Percentiles rank a stretch among this genome's conserved stretches.
phyloP scores from a whole-genome alignment of 257 asterid species.

The Plectranthus barbatus region DNA sequence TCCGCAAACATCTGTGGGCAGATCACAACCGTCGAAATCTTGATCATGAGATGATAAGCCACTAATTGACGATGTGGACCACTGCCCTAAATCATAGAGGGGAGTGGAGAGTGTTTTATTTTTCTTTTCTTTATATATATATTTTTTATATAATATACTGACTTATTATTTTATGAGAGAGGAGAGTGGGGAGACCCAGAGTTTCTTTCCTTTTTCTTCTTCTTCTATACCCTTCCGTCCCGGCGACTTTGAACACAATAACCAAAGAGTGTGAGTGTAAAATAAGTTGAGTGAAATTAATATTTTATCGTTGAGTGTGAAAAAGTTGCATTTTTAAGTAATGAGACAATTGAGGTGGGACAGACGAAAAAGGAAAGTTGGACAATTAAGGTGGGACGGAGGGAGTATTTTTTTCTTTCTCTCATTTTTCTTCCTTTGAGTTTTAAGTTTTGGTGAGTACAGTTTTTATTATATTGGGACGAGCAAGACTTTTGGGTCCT shows the following conservation, averaged over 20 bases:
- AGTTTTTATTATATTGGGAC: background rate
- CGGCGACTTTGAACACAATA: too few relatives aligned
- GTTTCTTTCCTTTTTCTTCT: background rate
- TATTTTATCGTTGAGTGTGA: too few relatives aligned
- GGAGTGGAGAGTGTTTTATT: background rate
- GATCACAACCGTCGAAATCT: conserved; percentile 12
- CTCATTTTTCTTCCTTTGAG: background rate
- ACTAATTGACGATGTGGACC: conserved; percentile 18
- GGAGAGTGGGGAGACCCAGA: background rate
- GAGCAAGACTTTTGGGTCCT: background rate
- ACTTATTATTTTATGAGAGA: too few relatives aligned
- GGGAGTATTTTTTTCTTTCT: too few relatives aligned
- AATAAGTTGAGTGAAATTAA: too few relatives aligned
- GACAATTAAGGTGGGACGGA: too few relatives aligned
- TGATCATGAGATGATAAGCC: conserved; percentile 14
- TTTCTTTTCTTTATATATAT: too few relatives aligned
- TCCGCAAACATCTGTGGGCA: conserved; percentile 6
- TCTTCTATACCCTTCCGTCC: background rate
- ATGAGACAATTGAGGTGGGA: too few relatives aligned
- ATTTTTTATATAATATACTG: too few relatives aligned
- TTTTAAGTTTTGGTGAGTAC: background rate
- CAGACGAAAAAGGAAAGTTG: too few relatives aligned
- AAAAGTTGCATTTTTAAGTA: too few relatives aligned
- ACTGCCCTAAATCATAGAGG: conserved; percentile 2
- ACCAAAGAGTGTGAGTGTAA: too few relatives aligned